Percentiles rank a stretch among this genome's conserved stretches.
Conservation (phyloP, 345 rosid species). For the Lepidium sativum region DNA sequence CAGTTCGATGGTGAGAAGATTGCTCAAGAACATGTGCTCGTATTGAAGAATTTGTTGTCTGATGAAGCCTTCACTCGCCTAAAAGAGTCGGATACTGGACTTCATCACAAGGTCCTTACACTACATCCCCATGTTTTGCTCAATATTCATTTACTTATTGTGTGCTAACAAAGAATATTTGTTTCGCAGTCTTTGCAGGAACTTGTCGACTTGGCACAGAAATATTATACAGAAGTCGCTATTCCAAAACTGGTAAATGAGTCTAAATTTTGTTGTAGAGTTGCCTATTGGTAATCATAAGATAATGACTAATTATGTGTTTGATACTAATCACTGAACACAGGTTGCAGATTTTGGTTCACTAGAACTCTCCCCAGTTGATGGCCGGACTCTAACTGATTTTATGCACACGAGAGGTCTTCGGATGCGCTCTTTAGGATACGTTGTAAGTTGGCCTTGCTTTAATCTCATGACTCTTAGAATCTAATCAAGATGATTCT, state of each 20-base stretch:
- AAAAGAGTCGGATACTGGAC: constrained; percentile 87
- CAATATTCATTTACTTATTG: constrained; percentile 3
- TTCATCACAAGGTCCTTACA: constrained; percentile 65
- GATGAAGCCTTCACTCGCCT: constrained; percentile 75
- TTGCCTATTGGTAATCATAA: constrained; percentile 2
- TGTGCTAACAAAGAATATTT: constrained; percentile 24
- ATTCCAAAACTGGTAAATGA: constrained; percentile 86
- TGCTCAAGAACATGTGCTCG: constrained; percentile 46
- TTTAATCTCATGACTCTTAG: background rate
- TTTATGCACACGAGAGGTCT: constrained; percentile 99
- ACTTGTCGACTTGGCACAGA: constrained; percentile 69
- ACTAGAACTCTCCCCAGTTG: constrained; percentile 95
- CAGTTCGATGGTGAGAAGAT: constrained; percentile 48
- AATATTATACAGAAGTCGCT: constrained; percentile 81
- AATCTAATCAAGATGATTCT: constrained; percentile 3
- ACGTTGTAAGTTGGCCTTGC: constrained; percentile 55
- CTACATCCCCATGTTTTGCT: constrained; percentile 1
- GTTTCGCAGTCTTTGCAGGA: constrained; percentile 71
- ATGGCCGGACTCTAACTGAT: constrained; percentile 96
- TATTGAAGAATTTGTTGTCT: constrained; percentile 49
- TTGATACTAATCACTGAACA: constrained; percentile 14
- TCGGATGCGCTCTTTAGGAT: constrained; percentile 89
- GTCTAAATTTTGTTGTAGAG: background rate
- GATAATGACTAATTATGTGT: constrained; percentile 8
- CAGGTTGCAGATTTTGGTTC: constrained; percentile 99